phyloP scores from a whole-genome alignment of 2,329 filamentous ascomycete species.

The Cytospora paraplurivora region DNA sequence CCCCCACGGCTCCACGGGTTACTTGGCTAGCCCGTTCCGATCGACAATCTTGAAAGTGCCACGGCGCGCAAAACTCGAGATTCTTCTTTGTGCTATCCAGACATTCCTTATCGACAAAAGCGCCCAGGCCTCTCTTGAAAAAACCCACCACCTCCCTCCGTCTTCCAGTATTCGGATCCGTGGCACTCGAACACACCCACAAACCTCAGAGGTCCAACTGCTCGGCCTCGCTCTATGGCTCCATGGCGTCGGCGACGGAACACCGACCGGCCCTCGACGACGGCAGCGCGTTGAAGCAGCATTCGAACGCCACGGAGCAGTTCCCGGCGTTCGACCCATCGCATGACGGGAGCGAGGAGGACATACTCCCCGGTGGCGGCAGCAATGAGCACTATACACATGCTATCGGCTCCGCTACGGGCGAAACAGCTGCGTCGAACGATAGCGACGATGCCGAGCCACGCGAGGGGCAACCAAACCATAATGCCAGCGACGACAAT shows the following conservation, averaged over 20 bases:
- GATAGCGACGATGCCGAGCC: neutral
- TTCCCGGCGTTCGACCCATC: conserved; percentile 29
- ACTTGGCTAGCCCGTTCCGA: conserved; percentile 10
- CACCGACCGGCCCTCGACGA: conserved; percentile 18
- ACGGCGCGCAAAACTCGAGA: conserved; percentile 13
- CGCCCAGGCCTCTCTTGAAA: neutral
- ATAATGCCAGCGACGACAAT: conserved; percentile 3
- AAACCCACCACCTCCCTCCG: neutral
- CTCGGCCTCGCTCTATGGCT: conserved; percentile 28
- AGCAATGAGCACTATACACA: conserved; percentile 24
- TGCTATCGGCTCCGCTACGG: neutral
- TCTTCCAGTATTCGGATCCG: neutral
- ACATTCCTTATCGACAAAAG: neutral
- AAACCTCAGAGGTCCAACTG: conserved; percentile 9
- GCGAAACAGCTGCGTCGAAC: neutral
- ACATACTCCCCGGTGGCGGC: neutral
- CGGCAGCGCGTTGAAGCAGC: neutral
- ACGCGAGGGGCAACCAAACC: neutral
- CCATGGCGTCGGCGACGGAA: conserved; percentile 27
- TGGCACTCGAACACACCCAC: neutral
- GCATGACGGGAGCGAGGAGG: conserved; percentile 27
- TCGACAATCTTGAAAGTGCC: neutral
- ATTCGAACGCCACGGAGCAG: conserved; percentile 21
- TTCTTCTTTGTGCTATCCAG: neutral
- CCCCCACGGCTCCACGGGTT: conserved; percentile 11